Evolutionary conservation across 2,329 filamentous ascomycete species (phyloP).

Genomic region (Saccharata proteae): DNA sequence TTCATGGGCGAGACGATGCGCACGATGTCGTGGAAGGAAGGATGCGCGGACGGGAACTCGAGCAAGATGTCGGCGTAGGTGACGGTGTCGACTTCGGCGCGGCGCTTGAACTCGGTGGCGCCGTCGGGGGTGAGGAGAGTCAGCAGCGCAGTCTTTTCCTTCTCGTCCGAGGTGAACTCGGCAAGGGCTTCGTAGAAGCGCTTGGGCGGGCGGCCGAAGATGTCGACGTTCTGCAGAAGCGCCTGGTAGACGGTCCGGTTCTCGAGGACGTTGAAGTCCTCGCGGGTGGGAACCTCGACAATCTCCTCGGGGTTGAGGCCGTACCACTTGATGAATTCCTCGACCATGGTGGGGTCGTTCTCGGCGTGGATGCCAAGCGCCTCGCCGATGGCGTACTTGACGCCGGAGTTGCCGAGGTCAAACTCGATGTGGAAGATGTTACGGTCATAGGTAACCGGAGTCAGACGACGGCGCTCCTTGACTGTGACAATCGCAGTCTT

Average conservation of each 20-base stretch:
- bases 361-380: slow-evolving; percentile 93
- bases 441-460: slow-evolving; percentile 77
- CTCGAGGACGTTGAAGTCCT: slow-evolving; percentile 62
- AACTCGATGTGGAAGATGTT: slow-evolving; percentile 99
- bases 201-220: slow-evolving; percentile 94
- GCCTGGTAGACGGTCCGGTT: slow-evolving; percentile 89
- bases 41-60: slow-evolving; percentile 82
- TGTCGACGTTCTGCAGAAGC: slow-evolving; percentile 83
- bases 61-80: slow-evolving; percentile 85
- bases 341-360: slow-evolving; percentile 69
- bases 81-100: slow-evolving; percentile 78
- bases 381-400: slow-evolving; percentile 95
- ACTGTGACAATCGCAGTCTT: slow-evolving; percentile 83
- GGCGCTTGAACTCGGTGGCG: slow-evolving; percentile 81
- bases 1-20: slow-evolving; percentile 86
- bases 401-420: slow-evolving; percentile 77
- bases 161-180: slow-evolving; percentile 71
- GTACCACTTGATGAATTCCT: slow-evolving; percentile 82
- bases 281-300: slow-evolving; percentile 82
- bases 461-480: slow-evolving; percentile 90
- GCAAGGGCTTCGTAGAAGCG: slow-evolving; percentile 91
- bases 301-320: slow-evolving; percentile 70
- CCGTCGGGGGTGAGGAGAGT: slow-evolving; percentile 68
- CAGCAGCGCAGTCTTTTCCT: slow-evolving; percentile 69
- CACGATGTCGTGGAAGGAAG: slow-evolving; percentile 75